Percentiles rank a stretch among this genome's conserved stretches.
phyloP scores from a whole-genome alignment of 2,329 filamentous ascomycete genomes.

The Balansia obtecta region DNA sequence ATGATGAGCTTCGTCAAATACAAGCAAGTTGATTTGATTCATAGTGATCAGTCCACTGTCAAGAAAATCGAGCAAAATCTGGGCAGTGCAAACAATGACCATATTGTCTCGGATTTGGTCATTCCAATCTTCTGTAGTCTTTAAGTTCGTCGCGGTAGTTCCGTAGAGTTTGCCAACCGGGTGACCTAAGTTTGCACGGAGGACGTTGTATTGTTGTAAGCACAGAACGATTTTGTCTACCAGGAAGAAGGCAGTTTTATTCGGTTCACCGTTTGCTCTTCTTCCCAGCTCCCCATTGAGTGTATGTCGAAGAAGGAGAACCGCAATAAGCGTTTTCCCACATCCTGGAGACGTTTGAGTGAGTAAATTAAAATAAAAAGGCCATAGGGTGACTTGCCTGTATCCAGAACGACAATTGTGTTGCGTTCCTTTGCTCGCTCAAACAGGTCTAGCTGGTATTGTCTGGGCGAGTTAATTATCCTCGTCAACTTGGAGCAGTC shows the following conservation, averaged over 20 bases:
- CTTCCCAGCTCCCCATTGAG: conserved; percentile 67
- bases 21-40: conserved; percentile 71
- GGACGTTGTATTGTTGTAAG: conserved; percentile 75
- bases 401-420: conserved; percentile 85
- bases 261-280: conserved; percentile 44
- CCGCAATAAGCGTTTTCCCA: conserved; percentile 93
- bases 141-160: conserved; percentile 37
- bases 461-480: conserved; percentile 67
- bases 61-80: conserved; percentile 69
- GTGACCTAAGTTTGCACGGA: conserved; percentile 70
- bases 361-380: background rate
- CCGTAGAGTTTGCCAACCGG: conserved; percentile 65
- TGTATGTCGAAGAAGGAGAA: conserved; percentile 64
- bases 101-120: conserved; percentile 50
- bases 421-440: conserved; percentile 77
- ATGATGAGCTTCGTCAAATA: conserved; percentile 96
- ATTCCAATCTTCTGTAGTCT: conserved; percentile 35
- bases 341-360: conserved; percentile 42
- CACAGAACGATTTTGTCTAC: conserved; percentile 85
- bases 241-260: conserved; percentile 72
- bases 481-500: conserved; percentile 15
- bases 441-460: conserved; percentile 88
- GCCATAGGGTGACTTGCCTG: conserved; percentile 36
- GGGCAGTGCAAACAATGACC: conserved; percentile 86
- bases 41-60: conserved; percentile 71